phyloP scores from a whole-genome alignment of 441 rosid species.

The Macaranga tanarius region DNA sequence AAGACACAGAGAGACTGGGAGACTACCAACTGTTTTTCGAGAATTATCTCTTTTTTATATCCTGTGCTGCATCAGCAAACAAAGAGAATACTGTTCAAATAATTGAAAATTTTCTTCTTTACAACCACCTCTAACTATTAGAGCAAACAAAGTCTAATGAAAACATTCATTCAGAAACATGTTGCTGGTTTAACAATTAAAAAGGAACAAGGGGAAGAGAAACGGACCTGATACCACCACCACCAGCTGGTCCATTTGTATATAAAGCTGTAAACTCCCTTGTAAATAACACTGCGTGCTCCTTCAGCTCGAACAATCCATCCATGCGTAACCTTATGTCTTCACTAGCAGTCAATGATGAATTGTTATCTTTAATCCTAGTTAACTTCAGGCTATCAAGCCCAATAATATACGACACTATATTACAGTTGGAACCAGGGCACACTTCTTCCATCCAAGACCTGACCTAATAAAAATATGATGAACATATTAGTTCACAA shows the following conservation, averaged over 20 bases:
- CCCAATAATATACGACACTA: slow-evolving; percentile 75
- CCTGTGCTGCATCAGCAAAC: slow-evolving; percentile 66
- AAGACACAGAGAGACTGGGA: slow-evolving; percentile 9
- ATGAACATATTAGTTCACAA: slow-evolving; percentile 6
- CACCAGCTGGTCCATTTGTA: slow-evolving; percentile 96
- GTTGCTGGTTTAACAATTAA: slow-evolving; percentile 15
- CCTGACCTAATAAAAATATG: slow-evolving; percentile 54
- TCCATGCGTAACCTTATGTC: slow-evolving; percentile 87
- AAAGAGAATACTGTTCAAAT: slow-evolving; percentile 15
- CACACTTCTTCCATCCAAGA: slow-evolving; percentile 83
- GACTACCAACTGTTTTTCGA: slow-evolving; percentile 64
- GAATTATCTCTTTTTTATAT: slow-evolving; percentile 67
- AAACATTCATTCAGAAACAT: background rate
- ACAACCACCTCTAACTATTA: background rate
- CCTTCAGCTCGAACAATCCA: slow-evolving; percentile 68
- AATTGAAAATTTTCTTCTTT: background rate
- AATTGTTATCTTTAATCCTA: slow-evolving; percentile 25
- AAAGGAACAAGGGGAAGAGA: slow-evolving; percentile 17
- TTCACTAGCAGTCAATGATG: slow-evolving; percentile 28
- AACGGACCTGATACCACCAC: slow-evolving; percentile 84
- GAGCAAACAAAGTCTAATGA: background rate
- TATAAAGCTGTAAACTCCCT: slow-evolving; percentile 79
- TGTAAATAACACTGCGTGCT: slow-evolving; percentile 61
- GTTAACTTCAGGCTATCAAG: slow-evolving; percentile 78
- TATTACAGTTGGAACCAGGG: slow-evolving; percentile 47